phyloP scores from a whole-genome alignment of 768 basidiomycete genomes.

The Tylopilus balloui region DNA sequence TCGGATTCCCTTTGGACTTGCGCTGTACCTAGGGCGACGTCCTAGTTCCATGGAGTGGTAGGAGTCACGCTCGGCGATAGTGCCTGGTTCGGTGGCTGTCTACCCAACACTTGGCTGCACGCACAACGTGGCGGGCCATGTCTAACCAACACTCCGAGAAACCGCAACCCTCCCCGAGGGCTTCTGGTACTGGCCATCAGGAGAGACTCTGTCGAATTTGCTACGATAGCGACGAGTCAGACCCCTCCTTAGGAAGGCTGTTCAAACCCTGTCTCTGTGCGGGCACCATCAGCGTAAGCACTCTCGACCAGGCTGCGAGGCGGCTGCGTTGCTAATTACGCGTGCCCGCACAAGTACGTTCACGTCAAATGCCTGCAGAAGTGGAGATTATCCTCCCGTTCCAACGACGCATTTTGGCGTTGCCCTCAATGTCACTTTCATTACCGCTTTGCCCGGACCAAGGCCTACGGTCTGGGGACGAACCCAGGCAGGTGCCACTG shows the following conservation, averaged over 20 bases:
- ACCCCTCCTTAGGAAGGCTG: slow-evolving; percentile 62
- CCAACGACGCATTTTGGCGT: slow-evolving; percentile 67
- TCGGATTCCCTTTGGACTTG: slow-evolving; percentile 6
- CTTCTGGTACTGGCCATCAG: slow-evolving; percentile 24
- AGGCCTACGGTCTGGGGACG: slow-evolving; percentile 66
- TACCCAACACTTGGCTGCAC: background rate
- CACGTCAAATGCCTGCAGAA: slow-evolving; percentile 74
- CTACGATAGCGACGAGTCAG: slow-evolving; percentile 60
- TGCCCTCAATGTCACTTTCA: slow-evolving; percentile 79
- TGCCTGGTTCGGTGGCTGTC: background rate
- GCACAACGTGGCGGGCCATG: slow-evolving; percentile 11
- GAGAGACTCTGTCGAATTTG: slow-evolving; percentile 84
- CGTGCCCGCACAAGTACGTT: slow-evolving; percentile 50
- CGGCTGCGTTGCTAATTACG: slow-evolving; percentile 18
- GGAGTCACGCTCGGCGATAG: background rate
- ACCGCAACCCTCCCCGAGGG: background rate
- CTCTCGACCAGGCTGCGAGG: background rate
- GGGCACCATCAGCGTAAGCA: slow-evolving; percentile 67
- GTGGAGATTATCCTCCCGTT: slow-evolving; percentile 64
- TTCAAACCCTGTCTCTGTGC: slow-evolving; percentile 70
- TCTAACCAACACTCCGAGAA: slow-evolving; percentile 15
- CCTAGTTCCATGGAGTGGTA: background rate
- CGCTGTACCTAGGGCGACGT: slow-evolving; percentile 1
- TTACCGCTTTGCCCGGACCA: slow-evolving; percentile 73
- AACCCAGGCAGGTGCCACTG: slow-evolving; percentile 53